Conservation (phyloP, 192 early-diverging fungal genomes). For the Podila horticola region DNA sequence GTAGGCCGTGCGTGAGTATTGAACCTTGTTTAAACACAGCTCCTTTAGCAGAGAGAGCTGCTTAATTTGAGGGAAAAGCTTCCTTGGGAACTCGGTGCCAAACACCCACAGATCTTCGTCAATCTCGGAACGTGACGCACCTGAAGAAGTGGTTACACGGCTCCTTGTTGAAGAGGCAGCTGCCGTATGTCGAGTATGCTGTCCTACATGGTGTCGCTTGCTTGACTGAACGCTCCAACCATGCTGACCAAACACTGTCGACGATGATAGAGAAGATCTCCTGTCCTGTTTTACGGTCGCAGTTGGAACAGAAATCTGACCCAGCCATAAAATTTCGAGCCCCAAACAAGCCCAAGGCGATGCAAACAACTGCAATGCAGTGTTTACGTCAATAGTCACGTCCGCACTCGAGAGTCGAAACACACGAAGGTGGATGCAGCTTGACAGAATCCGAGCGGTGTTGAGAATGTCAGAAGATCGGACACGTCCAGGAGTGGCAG, state of each 20-base stretch:
- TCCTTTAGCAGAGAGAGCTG: conserved; percentile 16
- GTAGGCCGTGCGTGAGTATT: not conserved
- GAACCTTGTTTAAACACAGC: conserved; percentile 33
- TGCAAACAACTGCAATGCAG: conserved; percentile 16
- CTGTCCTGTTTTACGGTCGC: not conserved
- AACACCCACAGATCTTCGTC: conserved; percentile 21
- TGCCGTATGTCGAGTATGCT: not conserved
- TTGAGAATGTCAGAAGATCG: conserved; percentile 15
- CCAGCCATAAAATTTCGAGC: conserved; percentile 22
- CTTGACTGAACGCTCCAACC: conserved; percentile 22
- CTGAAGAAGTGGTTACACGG: not conserved
- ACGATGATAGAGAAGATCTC: not conserved
- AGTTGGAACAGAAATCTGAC: conserved; percentile 20
- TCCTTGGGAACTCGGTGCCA: conserved; percentile 26
- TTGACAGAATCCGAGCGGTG: conserved; percentile 21
- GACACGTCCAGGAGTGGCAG: not conserved
- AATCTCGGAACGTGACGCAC: not conserved
- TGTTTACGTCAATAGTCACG: conserved; percentile 17
- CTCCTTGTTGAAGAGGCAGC: not conserved
- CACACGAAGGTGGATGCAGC: conserved; percentile 14
- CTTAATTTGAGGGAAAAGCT: conserved; percentile 21
- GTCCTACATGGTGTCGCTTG: not conserved
- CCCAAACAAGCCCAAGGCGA: conserved; percentile 32
- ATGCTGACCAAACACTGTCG: conserved; percentile 2
- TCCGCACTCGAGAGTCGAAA: conserved; percentile 33